phyloP scores from a whole-genome alignment of 306 rosid genomes.

The Spatholobus suberectus region DNA sequence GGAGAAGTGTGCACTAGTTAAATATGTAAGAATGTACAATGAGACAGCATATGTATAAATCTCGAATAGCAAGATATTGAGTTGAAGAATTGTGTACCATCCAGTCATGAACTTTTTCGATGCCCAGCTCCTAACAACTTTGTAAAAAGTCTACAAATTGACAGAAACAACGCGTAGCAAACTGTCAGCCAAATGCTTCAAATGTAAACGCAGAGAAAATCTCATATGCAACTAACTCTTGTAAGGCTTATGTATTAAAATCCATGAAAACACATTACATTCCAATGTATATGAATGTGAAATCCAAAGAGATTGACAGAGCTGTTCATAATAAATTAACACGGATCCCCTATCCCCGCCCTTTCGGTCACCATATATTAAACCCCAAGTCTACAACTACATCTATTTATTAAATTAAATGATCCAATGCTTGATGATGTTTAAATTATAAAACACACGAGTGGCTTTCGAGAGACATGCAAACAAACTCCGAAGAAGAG shows the following conservation, averaged over 20 bases:
- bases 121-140: conserved; percentile 93
- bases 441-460: no score
- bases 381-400: no score
- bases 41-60: not conserved
- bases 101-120: conserved; percentile 98
- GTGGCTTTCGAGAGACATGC: no score
- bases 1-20: conserved; percentile 14
- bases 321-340: not conserved
- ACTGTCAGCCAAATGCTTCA: conserved; percentile 35
- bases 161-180: conserved; percentile 37
- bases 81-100: conserved; percentile 62
- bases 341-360: conserved; percentile 1
- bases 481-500: not conserved
- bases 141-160: conserved; percentile 79
- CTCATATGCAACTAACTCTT: not conserved
- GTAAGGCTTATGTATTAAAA: not conserved
- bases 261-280: not conserved
- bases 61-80: not conserved
- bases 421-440: not conserved
- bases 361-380: no score
- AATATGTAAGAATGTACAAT: conserved; percentile 21
- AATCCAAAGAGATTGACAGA: not conserved
- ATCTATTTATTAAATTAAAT: not conserved
- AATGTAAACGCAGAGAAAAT: conserved; percentile 3
- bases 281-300: not conserved